These are phyloP conservation scores for Mycena amicta DNA, from an alignment of 768 basidiomycete genomes.

Conservation along the genomic window DNA sequence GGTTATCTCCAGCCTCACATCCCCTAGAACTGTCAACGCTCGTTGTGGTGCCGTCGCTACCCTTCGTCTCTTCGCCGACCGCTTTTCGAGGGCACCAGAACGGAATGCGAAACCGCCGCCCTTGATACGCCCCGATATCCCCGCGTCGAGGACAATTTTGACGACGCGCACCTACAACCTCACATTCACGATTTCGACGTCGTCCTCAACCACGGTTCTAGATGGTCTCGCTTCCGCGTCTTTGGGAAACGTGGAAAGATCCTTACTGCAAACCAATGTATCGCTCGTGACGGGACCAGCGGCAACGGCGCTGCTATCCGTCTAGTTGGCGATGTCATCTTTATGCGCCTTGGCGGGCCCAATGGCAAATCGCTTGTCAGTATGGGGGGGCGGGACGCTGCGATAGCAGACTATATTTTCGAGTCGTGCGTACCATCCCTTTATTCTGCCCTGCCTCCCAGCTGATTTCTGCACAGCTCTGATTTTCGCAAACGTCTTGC, in stretches of 20 bases:
- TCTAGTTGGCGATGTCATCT: not conserved
- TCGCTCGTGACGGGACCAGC: not conserved
- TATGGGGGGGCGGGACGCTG: not conserved
- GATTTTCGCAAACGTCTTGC: not conserved
- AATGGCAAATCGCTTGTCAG: not conserved
- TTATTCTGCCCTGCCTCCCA: not conserved
- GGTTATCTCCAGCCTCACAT: not conserved
- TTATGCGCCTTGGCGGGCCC: not conserved
- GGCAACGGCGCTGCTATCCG: not conserved
- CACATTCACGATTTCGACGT: not conserved
- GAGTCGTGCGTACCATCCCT: not conserved
- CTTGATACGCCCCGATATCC: conserved; percentile 4
- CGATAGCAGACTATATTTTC: not conserved
- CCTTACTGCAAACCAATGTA: not conserved
- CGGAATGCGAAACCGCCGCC: not conserved
- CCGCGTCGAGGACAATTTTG: conserved; percentile 1
- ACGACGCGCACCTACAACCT: not conserved
- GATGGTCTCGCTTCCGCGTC: not conserved
- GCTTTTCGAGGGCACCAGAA: not conserved
- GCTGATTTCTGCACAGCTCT: not conserved
- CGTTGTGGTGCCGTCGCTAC: not conserved
- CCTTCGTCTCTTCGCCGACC: not conserved
- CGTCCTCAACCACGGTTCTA: not conserved
- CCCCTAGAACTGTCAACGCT: not conserved
- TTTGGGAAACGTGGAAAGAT: conserved; percentile 4